Evolutionary conservation across 2,329 filamentous ascomycete genomes (phyloP), one percentile per base, ranked within the genome.

Genomic region (Aspergillus intermedius): DNA sequence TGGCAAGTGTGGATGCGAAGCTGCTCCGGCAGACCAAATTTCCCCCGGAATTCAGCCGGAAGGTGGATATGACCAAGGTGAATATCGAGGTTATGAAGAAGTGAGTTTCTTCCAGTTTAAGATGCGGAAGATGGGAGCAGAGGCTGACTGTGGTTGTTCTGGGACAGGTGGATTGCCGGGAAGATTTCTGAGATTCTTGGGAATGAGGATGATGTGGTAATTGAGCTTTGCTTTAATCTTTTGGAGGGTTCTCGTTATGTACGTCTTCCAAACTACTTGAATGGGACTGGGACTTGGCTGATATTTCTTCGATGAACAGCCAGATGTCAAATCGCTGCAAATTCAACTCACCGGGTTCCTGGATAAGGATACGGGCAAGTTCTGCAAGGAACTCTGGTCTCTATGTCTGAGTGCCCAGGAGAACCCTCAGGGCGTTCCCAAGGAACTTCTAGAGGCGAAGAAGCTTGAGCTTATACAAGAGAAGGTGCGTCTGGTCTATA

Each of bases 41-140:
- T 56, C 93, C 93, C 42, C 79, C 85, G 6, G 90, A 96, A 65
- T 98, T 97, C 74, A 91, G 81, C 65, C 84, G 88, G 67, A 96
- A 96, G 75, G 93, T 98, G 56, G 91, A 98, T 75, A 95, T 94
- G 82, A 82, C 84, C 60, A 97, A 97, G 75, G 90, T 98, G 70
- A 96, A 98, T 66, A 77, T 95, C 45, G 89, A 95, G 69, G 88
- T 98, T 48, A 95, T 98, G 83, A 96, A 96, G 79, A 95, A 93
- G 88, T 94, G 66, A 64, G 84, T 72, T 52, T 34, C 7, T 25
- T 30, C 46, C 42, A 19, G 48, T 54, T 50, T 52, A 48, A 51
- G 30, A 45, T 13, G 32, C 12, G 32, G 4, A n/a, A 12, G 10
- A 35, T 13, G 42, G 6, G 32, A 35, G 13, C 32, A n/a, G 32